Percentiles rank a stretch among this genome's conserved stretches.
These are phyloP conservation scores for Aphanocladium album DNA, from an alignment of 2,329 filamentous ascomycete species.

Conservation along the genomic window DNA sequence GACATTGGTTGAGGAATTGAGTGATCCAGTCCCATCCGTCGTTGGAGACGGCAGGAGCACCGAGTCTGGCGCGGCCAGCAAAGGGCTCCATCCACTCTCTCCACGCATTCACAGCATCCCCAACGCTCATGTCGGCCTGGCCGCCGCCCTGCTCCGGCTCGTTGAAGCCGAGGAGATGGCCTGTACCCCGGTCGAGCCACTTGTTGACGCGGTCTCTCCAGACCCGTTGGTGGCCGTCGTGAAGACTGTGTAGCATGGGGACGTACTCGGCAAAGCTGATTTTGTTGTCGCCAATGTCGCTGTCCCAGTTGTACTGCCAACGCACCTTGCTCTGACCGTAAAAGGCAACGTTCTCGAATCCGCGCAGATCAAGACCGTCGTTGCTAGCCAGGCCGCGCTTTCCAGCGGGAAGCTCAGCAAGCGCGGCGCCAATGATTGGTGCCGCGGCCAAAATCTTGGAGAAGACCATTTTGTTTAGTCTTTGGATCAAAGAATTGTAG, in stretches of 20 bases:
- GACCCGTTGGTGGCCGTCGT: neutral
- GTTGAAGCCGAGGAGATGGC: slow-evolving; percentile 21
- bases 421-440: neutral
- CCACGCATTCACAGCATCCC: slow-evolving; percentile 34
- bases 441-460: neutral
- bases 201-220: slow-evolving; percentile 18
- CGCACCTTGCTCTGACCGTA: slow-evolving; percentile 15
- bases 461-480: neutral
- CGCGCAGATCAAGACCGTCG: slow-evolving; percentile 19
- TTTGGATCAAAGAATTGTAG: neutral
- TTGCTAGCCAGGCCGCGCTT: slow-evolving; percentile 20
- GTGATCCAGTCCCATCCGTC: slow-evolving; percentile 38
- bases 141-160: slow-evolving; percentile 18
- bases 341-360: slow-evolving; percentile 14
- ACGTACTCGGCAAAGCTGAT: slow-evolving; percentile 18
- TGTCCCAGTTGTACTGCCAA: slow-evolving; percentile 25
- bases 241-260: slow-evolving; percentile 18
- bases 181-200: slow-evolving; percentile 16
- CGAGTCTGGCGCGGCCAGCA: slow-evolving; percentile 37
- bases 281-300: slow-evolving; percentile 18
- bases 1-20: slow-evolving; percentile 37
- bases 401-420: neutral
- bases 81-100: slow-evolving; percentile 40
- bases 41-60: slow-evolving; percentile 45
- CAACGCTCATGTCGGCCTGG: slow-evolving; percentile 23